Conservation (phyloP, 441 rosid genomes). For the Croton laevigatus region DNA sequence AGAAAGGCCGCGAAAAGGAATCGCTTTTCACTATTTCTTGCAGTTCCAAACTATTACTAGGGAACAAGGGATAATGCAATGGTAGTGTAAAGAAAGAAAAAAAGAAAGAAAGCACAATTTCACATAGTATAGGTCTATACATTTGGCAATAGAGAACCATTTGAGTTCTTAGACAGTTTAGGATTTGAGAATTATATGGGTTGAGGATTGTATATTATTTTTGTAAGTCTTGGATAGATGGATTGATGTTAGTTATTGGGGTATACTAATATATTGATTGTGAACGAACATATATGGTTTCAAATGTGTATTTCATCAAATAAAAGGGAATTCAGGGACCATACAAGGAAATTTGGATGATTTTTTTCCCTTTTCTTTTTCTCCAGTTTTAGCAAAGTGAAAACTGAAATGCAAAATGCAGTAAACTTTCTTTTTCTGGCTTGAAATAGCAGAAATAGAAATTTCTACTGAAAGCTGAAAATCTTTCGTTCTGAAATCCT, state of each 20-base stretch:
- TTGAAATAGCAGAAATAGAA: too few relatives aligned
- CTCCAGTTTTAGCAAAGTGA: background rate
- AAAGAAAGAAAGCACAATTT: conserved; percentile 19
- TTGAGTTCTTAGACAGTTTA: conserved; percentile 54
- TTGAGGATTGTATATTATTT: conserved; percentile 77
- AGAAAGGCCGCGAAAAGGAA: background rate
- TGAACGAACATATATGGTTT: conserved; percentile 17
- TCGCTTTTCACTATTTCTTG: conserved; percentile 35
- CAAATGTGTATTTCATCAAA: conserved; percentile 24
- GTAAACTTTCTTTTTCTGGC: background rate
- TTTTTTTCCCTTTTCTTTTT: background rate
- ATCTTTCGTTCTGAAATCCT: background rate
- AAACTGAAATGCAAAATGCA: too few relatives aligned
- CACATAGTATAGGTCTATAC: conserved; percentile 67
- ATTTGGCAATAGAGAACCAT: conserved; percentile 45
- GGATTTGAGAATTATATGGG: conserved; percentile 53
- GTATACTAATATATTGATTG: conserved; percentile 39
- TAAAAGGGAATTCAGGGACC: conserved; percentile 9
- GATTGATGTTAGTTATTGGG: conserved; percentile 38
- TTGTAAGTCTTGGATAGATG: conserved; percentile 57
- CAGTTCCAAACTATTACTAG: conserved; percentile 28
- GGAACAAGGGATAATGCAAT: conserved; percentile 35
- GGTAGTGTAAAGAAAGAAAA: conserved; percentile 52
- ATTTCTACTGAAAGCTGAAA: background rate
- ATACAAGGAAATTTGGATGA: background rate